Percentiles rank a stretch among this genome's conserved stretches.
Evolutionary conservation across 306 rosid genomes (phyloP).

Genomic region (Hippophae tibetana): DNA sequence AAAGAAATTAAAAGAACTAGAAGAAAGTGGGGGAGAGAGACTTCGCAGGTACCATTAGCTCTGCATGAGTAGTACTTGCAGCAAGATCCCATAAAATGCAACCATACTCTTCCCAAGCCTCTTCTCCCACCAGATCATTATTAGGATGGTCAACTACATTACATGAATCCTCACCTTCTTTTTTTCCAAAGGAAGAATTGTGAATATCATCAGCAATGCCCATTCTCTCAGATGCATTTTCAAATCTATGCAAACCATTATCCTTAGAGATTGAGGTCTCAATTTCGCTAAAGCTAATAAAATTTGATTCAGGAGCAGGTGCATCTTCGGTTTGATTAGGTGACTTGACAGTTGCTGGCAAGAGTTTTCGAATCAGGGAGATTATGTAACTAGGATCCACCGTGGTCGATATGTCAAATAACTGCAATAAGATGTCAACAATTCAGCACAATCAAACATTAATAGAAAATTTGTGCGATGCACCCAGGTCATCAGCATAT

Average conservation of each 20-base stretch:
- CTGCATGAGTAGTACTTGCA: constrained; percentile 73
- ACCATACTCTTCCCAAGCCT: constrained; percentile 76
- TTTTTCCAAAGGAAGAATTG: constrained; percentile 19
- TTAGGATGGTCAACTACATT: constrained; percentile 16
- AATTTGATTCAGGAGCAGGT: constrained; percentile 14
- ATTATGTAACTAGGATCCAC: constrained; percentile 89
- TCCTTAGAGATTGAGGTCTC: constrained; percentile 17
- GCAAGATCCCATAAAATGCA: constrained; percentile 89
- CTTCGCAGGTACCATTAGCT: constrained; percentile 58
- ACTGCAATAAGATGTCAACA: constrained; percentile 34
- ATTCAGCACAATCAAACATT: too few relatives aligned
- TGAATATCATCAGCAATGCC: constrained; percentile 32
- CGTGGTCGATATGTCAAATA: constrained; percentile 79
- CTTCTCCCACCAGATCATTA: constrained; percentile 24
- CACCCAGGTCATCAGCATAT: too few relatives aligned
- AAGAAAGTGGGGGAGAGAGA: neutral
- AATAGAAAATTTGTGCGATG: too few relatives aligned
- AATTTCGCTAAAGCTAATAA: constrained; percentile 17
- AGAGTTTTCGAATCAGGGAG: constrained; percentile 74
- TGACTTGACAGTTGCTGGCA: constrained; percentile 35
- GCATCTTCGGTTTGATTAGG: constrained; percentile 14
- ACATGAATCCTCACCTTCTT: constrained; percentile 13
- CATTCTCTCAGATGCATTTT: constrained; percentile 30
- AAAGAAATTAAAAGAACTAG: neutral
- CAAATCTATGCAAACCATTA: neutral